phyloP scores from a whole-genome alignment of 2,329 filamentous ascomycete species.

The Tolypocladium tropicale region DNA sequence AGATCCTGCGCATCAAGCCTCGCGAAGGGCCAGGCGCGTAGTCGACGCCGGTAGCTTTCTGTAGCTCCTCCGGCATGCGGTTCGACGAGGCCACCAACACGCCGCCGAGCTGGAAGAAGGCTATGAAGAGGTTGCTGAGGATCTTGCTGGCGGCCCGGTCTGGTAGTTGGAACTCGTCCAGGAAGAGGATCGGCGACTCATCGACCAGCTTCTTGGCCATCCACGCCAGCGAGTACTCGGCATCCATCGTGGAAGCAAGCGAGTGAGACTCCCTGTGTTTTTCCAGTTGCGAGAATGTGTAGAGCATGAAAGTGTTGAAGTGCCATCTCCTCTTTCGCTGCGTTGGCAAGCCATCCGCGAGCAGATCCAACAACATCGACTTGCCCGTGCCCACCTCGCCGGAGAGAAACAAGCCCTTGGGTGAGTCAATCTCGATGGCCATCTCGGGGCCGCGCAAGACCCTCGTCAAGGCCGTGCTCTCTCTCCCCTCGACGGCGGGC shows the following conservation, averaged over 20 bases:
- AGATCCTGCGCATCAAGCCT: slow-evolving; percentile 38
- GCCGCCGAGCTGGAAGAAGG: slow-evolving; percentile 73
- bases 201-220: slow-evolving; percentile 68
- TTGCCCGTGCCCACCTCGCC: slow-evolving; percentile 79
- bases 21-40: slow-evolving; percentile 48
- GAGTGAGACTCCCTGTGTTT: slow-evolving; percentile 38
- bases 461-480: slow-evolving; percentile 54
- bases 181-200: slow-evolving; percentile 64
- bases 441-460: slow-evolving; percentile 62
- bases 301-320: slow-evolving; percentile 80
- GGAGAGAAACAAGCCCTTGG: slow-evolving; percentile 65
- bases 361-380: slow-evolving; percentile 72
- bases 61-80: slow-evolving; percentile 72
- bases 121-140: slow-evolving; percentile 65
- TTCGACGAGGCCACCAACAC: slow-evolving; percentile 75
- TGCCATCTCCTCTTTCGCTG: slow-evolving; percentile 67
- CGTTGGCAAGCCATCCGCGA: slow-evolving; percentile 69
- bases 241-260: slow-evolving; percentile 8
- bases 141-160: slow-evolving; percentile 72
- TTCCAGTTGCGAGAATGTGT: slow-evolving; percentile 64
- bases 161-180: slow-evolving; percentile 77
- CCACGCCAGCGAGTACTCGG: slow-evolving; percentile 59
- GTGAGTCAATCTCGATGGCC: slow-evolving; percentile 61
- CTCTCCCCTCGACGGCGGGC: slow-evolving; percentile 40
- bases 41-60: slow-evolving; percentile 62